Evolutionary conservation across 2,329 filamentous ascomycete species (phyloP), one percentile per base, ranked within the genome.

Genomic region (Alternaria viburni): DNA sequence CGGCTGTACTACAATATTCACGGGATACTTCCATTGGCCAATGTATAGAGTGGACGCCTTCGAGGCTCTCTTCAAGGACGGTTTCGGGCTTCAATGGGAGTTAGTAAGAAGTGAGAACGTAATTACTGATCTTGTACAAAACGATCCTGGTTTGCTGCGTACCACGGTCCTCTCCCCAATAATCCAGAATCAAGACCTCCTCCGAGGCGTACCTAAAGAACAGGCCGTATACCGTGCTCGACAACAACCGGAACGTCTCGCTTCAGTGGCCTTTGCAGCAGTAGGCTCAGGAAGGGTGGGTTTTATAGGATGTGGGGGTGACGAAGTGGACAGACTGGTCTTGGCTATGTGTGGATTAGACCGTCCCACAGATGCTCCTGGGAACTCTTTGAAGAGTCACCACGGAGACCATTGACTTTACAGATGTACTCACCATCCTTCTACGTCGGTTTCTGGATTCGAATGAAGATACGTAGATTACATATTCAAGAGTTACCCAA

Each of bases 281-380:
- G 65, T 74, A 19, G 73, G 69, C 13, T 54, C 69, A 9, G 73
- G 73, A 5, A 73, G 69, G 55, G 43, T 74, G 13, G 73, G 74
- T 2, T 75, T 70, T 56, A 65, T 76, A 12, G 69, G 70, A 25
- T 70, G 32, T 36, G 32, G 32, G 66, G 66, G 62, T 10, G 72
- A 74, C 36, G 70, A 70, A 52, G 59, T 68, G 2, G 70, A 75
- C 52, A 50, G 65, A 17, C 26, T 74, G 23, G 69, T 75, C 11
- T 41, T 77, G 25, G 69, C 71, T 8, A 77, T 77, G 74, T 74
- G 71, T 43, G 68, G 72, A 54, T 51, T 76, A 41, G 73, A 74
- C 54, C 61, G 69, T 5, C 59, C 61, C 2, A 69, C 72, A 50
- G 70, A 74, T 57, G 45, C 45, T 25, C 45, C 45, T 47, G 12